Base-by-base conservation (phyloP, 164 flowering plant species). In the Warburgia ugandensis region DNA sequence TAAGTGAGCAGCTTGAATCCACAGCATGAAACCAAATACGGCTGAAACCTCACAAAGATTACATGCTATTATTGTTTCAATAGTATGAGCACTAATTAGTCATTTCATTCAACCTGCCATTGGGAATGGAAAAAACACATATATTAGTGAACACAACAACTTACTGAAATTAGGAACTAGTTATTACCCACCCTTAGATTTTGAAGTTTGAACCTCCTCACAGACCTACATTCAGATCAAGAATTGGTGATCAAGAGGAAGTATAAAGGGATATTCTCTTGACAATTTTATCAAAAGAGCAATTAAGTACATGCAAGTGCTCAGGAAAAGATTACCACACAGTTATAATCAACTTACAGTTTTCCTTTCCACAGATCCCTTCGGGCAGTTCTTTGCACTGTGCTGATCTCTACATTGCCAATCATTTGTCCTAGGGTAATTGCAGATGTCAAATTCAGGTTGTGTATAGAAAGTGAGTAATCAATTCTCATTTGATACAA, bases 121-220 rank as follows among this genome's bases (percentile, higher is more conserved):
- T 8, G 39, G 3, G 8, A 3, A 36, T n/a, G n/a, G n/a, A n/a
- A n/a, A n/a, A n/a, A n/a, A n/a, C n/a, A n/a, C n/a, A n/a, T n/a
- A n/a, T n/a, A n/a, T n/a, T n/a, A n/a, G n/a, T 6, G 19, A 16
- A 39, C 16, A 13, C 20, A 5, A 13, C 10, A 6, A 1, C 43
- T 2, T 39, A 39, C 2, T 3, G 5, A 36, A 35, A 40, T n/a
- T 10, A 52, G 48, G 33, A 28, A 29, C 2, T 17, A 19, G 8
- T 17, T 45, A 6, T 11, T 48, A 65, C 87, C 71, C 61, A 88
- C 94, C 85, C 21, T 73, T 80, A 45, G 66, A 21, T 35, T 71
- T 63, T 49, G 68, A 54, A 6, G 60, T 22, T 26, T 61, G 72
- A 56, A 63, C 48, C 13, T 74, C 79, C 62, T 68, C 76, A 45